These are phyloP conservation scores for Teratosphaeria viscida DNA, from an alignment of 2,329 filamentous ascomycete genomes.

Conservation along the genomic window DNA sequence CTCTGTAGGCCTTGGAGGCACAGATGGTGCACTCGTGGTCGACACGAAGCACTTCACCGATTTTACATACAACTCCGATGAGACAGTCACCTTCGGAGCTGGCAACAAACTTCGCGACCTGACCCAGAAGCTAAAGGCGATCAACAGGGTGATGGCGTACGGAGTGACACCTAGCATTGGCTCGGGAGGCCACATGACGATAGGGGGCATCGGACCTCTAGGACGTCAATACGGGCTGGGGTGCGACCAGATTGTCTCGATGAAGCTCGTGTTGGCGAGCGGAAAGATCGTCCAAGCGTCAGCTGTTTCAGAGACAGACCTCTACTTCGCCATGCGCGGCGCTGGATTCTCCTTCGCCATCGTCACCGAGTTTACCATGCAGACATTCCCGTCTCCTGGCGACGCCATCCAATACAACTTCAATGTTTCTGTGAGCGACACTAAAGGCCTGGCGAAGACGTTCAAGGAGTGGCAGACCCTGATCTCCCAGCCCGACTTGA, in stretches of 20 bases:
- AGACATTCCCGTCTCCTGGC: conserved; percentile 16
- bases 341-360: conserved; percentile 35
- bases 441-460: conserved; percentile 8
- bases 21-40: background rate
- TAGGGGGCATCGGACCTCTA: background rate
- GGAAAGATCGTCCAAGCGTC: conserved; percentile 30
- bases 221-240: background rate
- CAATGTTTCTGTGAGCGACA: conserved; percentile 6
- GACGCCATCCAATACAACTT: conserved; percentile 11
- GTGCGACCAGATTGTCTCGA: background rate
- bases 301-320: conserved; percentile 32
- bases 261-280: conserved; percentile 32
- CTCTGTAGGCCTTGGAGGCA: background rate
- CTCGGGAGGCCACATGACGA: background rate
- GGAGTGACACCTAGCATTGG: background rate
- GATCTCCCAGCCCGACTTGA: conserved; percentile 8
- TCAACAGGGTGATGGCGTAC: background rate
- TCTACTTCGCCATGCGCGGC: conserved; percentile 39
- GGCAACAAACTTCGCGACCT: background rate
- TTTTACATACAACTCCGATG: background rate
- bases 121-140: background rate
- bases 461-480: conserved; percentile 13
- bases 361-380: conserved; percentile 23
- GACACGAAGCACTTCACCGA: background rate
- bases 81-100: background rate